Evolutionary conservation across 1,284 basidiomycete species (phyloP), one percentile per base, ranked within the genome.

Genomic region (Fomitopsis palustris): DNA sequence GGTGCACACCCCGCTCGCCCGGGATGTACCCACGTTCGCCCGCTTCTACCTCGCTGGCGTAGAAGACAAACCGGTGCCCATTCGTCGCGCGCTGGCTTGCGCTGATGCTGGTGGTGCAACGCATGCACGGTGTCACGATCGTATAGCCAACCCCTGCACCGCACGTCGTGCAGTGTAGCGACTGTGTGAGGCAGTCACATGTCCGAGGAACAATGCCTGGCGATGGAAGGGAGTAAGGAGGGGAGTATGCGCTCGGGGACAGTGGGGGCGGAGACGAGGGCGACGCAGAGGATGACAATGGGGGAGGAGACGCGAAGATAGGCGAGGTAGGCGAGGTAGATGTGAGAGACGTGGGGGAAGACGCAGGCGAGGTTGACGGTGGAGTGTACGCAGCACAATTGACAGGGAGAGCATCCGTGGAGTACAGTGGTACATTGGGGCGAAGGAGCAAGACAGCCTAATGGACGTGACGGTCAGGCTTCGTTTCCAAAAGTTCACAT

Each of bases 21-120:
- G 76, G 76, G 56, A 91, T 77, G 68, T 92, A 91, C 62, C 82
- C 80, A 35, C 93, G 83, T 70, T 92, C 89, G 33, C 81, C 81
- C 10, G 84, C 84, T n/a, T 72, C 66, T 54, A 95, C 86, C 73
- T 92, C 90, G 66, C 77, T 82, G 54, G 90, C 89, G 75, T 94
- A 92, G 72, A 95, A 93, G 31, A 95, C 92, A 69, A 92, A 94
- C 25, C 92, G 87, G 70, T 95, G 92, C 5, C 92, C 91, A 71
- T 94, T 95, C 51, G 88, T 90, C 23, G 80, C 83, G 65, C 85
- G 86, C 69, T 87, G 87, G 60, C 80, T 82, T 3, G 79, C 79
- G 53, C 80, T 79, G 57, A 84, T 83, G 2, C 86, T 87, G n/a
- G 84, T 83, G 19, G 86, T 90, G 72, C 90, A 93, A 45, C 85